Evolutionary conservation across 2,329 filamentous ascomycete species (phyloP).

Genomic region (Hymenoscyphus salicellus): DNA sequence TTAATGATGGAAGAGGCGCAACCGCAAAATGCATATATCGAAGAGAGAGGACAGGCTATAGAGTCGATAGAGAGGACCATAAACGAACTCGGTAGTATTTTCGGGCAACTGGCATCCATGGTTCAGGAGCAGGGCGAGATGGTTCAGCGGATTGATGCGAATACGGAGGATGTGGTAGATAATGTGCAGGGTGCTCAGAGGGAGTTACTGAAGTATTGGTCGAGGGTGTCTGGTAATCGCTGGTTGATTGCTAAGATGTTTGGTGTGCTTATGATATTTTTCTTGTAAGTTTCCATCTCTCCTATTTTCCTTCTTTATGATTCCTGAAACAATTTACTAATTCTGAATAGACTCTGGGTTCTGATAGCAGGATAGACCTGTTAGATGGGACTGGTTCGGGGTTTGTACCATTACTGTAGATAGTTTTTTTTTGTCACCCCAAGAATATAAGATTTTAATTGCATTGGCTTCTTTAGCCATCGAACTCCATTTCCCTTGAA

Average conservation of each 20-base stretch:
- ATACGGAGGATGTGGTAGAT: slow-evolving; percentile 95
- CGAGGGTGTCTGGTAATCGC: slow-evolving; percentile 85
- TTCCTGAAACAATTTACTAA: neutral
- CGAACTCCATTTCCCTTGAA: neutral
- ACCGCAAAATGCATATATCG: slow-evolving; percentile 81
- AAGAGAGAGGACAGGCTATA: slow-evolving; percentile 90
- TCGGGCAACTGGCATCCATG: slow-evolving; percentile 93
- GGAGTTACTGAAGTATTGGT: slow-evolving; percentile 96
- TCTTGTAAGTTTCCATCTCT: slow-evolving; percentile 50
- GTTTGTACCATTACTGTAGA: slow-evolving; percentile 13
- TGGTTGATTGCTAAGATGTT: slow-evolving; percentile 91
- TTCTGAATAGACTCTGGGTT: slow-evolving; percentile 27
- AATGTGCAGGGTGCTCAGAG: slow-evolving; percentile 96
- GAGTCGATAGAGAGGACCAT: slow-evolving; percentile 97
- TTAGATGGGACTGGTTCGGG: neutral
- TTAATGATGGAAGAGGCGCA: slow-evolving; percentile 92
- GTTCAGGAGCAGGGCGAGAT: slow-evolving; percentile 96
- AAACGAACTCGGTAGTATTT: slow-evolving; percentile 84
- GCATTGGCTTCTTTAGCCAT: neutral
- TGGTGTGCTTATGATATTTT: slow-evolving; percentile 93
- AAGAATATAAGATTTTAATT: slow-evolving; percentile 11
- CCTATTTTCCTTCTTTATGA: neutral
- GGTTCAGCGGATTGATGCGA: slow-evolving; percentile 95
- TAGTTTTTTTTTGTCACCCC: neutral
- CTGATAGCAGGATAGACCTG: slow-evolving; percentile 12